A percentile compares a stretch with the other conserved stretches of the same genome.
These are phyloP conservation scores for Termitomyces sp. DNA, from an alignment of 768 basidiomycete species.

Conservation along the genomic window DNA sequence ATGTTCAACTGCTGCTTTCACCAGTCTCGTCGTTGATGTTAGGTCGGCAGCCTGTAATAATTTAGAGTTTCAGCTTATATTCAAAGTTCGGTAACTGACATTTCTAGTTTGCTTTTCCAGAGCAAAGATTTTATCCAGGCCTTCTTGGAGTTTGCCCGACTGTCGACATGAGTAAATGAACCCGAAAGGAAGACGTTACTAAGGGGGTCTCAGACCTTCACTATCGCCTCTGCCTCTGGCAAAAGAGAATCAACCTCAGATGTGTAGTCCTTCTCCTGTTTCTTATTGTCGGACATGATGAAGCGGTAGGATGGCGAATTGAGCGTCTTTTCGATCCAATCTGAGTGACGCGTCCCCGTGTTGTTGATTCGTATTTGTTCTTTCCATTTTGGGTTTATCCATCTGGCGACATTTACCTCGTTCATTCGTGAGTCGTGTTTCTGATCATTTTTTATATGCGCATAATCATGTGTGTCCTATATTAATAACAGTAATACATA, in stretches of 20 bases:
- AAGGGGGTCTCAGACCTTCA: constrained; percentile 52
- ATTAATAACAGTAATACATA: constrained; percentile 34
- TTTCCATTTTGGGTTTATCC: constrained; percentile 18
- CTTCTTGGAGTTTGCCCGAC: constrained; percentile 81
- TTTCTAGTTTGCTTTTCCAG: constrained; percentile 98
- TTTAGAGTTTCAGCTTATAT: background rate
- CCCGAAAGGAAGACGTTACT: constrained; percentile 1
- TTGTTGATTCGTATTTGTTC: constrained; percentile 38
- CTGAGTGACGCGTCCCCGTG: constrained; percentile 63
- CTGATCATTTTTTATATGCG: background rate
- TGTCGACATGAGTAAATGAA: constrained; percentile 23
- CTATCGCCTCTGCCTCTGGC: constrained; percentile 61
- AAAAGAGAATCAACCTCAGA: constrained; percentile 76
- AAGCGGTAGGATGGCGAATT: constrained; percentile 34
- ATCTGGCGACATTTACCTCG: constrained; percentile 26
- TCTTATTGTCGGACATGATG: constrained; percentile 77
- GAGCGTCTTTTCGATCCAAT: constrained; percentile 24
- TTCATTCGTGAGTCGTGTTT: background rate
- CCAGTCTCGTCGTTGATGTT: constrained; percentile 84
- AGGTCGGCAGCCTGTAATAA: constrained; percentile 83
- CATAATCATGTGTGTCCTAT: constrained; percentile 25
- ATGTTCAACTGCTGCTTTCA: constrained; percentile 67
- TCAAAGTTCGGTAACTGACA: constrained; percentile 35
- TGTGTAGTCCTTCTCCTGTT: constrained; percentile 85
- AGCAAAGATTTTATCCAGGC: constrained; percentile 81